Percentiles rank a stretch among this genome's conserved stretches.
These are phyloP conservation scores for Plasmodium ovale DNA, from an alignment of 169 alveolate genomes.

Conservation along the genomic window DNA sequence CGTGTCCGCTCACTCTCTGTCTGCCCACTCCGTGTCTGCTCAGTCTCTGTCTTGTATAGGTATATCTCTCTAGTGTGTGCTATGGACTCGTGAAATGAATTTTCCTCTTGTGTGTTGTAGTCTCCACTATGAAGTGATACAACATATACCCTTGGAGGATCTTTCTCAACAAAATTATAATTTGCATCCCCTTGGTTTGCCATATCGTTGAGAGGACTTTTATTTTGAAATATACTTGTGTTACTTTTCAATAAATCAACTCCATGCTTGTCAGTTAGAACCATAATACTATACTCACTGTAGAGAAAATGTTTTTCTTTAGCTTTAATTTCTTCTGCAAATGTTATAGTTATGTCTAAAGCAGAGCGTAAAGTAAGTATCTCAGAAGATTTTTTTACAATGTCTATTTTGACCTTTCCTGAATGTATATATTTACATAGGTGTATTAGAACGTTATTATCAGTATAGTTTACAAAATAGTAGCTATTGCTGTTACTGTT, in stretches of 20 bases:
- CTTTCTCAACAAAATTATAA: constrained; percentile 17
- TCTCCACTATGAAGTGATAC: constrained; percentile 48
- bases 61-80: constrained; percentile 18
- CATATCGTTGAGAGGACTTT: neutral
- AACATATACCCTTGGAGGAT: constrained; percentile 44
- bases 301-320: constrained; percentile 31
- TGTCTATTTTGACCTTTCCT: constrained; percentile 19
- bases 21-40: neutral
- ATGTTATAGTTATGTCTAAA: constrained; percentile 29
- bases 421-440: constrained; percentile 18
- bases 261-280: constrained; percentile 40
- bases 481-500: too few species aligned
- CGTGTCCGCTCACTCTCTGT: neutral
- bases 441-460: constrained; percentile 23
- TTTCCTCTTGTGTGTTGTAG: neutral
- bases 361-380: constrained; percentile 26
- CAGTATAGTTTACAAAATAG: constrained; percentile 33
- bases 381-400: constrained; percentile 42
- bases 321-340: constrained; percentile 28
- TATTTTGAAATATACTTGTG: neutral
- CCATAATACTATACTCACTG: constrained; percentile 47
- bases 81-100: constrained; percentile 26
- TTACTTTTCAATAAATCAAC: neutral
- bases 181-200: constrained; percentile 3
- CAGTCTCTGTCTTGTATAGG: constrained; percentile 12